A percentile compares a stretch with the other conserved stretches of the same genome.
These are phyloP conservation scores for Monilinia polystroma DNA, from an alignment of 2,329 filamentous ascomycete species.

Conservation along the genomic window DNA sequence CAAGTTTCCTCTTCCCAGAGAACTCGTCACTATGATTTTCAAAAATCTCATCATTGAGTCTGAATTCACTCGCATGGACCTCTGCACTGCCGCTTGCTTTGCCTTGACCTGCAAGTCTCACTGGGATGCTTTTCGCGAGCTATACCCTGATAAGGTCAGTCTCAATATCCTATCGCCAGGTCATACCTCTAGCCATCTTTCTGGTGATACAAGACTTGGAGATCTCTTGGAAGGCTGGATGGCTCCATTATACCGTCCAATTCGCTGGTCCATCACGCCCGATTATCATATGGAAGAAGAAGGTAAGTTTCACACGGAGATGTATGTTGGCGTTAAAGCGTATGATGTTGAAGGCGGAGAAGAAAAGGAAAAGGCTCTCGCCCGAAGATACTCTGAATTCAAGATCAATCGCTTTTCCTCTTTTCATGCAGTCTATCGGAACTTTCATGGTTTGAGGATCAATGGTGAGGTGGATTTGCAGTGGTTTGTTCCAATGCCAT, in stretches of 20 bases:
- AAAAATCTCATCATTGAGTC: background rate
- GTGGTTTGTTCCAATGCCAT: background rate
- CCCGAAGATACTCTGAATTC: background rate
- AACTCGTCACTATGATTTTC: background rate
- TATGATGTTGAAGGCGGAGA: background rate
- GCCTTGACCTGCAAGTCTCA: background rate
- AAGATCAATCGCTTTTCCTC: background rate
- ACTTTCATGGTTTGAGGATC: background rate
- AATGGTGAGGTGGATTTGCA: background rate
- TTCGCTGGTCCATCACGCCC: fast-evolving
- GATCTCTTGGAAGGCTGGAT: background rate
- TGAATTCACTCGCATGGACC: background rate
- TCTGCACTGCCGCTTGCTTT: constrained; percentile 5
- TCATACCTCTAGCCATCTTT: background rate
- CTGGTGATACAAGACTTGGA: background rate
- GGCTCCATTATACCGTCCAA: background rate
- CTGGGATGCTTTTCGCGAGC: background rate
- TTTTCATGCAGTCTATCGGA: background rate
- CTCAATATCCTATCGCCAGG: background rate
- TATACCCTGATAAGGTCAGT: background rate
- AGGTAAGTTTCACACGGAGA: background rate
- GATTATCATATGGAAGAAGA: background rate
- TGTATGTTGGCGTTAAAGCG: background rate
- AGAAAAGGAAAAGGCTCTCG: background rate
- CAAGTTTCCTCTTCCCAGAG: background rate